phyloP scores from a whole-genome alignment of 345 rosid genomes.

The Syzygium oleosum region DNA sequence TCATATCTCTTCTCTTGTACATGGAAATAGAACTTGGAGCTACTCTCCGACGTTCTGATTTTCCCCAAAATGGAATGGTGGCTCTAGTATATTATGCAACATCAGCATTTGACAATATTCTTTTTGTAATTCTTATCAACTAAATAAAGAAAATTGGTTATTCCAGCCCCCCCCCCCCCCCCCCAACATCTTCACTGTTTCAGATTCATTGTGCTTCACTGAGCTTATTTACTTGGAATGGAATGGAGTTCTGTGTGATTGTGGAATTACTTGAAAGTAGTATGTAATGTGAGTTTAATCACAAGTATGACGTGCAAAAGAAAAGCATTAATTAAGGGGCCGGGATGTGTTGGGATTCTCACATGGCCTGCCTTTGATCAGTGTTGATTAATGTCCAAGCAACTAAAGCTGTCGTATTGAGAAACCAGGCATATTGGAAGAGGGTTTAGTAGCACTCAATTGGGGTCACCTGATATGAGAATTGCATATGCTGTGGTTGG shows the following conservation, averaged over 20 bases:
- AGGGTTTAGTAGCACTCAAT: not conserved
- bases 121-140: slow-evolving; percentile 12
- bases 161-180: not conserved
- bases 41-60: slow-evolving; percentile 9
- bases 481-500: not conserved
- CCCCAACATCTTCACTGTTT: not conserved
- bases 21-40: slow-evolving; percentile 30
- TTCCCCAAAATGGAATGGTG: not conserved
- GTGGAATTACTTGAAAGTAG: not conserved
- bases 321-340: not conserved
- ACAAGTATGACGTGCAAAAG: not conserved
- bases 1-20: slow-evolving; percentile 5
- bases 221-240: not conserved
- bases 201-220: not conserved
- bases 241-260: not conserved
- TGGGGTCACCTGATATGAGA: not conserved
- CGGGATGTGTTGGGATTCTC: not conserved
- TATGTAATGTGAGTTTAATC: not conserved
- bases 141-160: slow-evolving; percentile 1
- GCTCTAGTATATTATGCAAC: not conserved
- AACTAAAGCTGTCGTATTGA: not conserved
- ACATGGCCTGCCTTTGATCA: not conserved
- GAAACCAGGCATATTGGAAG: not conserved
- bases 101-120: not conserved
- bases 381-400: not conserved